Evolutionary conservation across 768 basidiomycete genomes (phyloP), one percentile per base, ranked within the genome.

Genomic region (Boletus reticuloceps): DNA sequence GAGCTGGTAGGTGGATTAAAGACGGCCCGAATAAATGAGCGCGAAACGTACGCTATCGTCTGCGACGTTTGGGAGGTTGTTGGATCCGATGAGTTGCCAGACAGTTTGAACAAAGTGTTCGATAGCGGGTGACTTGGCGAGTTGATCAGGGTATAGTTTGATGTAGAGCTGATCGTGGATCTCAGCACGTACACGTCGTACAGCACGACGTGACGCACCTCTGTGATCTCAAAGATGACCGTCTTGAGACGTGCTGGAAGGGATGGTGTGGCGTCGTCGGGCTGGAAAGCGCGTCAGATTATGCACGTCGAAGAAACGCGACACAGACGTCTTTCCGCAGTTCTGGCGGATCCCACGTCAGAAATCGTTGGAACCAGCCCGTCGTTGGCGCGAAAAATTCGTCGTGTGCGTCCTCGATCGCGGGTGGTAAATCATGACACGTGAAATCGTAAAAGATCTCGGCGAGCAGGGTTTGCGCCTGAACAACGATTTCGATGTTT

Each of bases 371-470:
- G 67, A 98, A 89, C 76, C 84, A 85, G 2, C 90, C 90, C 4
- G 70, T 74, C 0, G 74, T 74, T 1, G 84, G 76, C 5, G 79
- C 85, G 70, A 98, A 97, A 69, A 96, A 97, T 56, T 88, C 82
- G 19, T 80, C 75, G 55, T 94, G 84, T 27, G 84, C 77, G 64
- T 98, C 97, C 68, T 99, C 97, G 63, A 99, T 86, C 60, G 86
- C 88, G 14, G 94, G 93, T 5, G 95, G 97, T 17, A 98, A 78
- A 72, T 99, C 97, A 60, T 98, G 96, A 61, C 90, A 91, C 3
- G 89, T 94, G 59, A 99, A 83, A 71, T 98, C 97, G 64, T 94
- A 89, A 75, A 88, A 98, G 25, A 98, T 83, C 36, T 95, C 90
- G 17, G 89, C 77, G 16, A 97, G 78, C 8, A 94, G 77, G 19